A percentile compares a stretch with the other conserved stretches of the same genome.
phyloP scores from a whole-genome alignment of 2,329 filamentous ascomycete genomes.

The Aaosphaeria pasadenensis region DNA sequence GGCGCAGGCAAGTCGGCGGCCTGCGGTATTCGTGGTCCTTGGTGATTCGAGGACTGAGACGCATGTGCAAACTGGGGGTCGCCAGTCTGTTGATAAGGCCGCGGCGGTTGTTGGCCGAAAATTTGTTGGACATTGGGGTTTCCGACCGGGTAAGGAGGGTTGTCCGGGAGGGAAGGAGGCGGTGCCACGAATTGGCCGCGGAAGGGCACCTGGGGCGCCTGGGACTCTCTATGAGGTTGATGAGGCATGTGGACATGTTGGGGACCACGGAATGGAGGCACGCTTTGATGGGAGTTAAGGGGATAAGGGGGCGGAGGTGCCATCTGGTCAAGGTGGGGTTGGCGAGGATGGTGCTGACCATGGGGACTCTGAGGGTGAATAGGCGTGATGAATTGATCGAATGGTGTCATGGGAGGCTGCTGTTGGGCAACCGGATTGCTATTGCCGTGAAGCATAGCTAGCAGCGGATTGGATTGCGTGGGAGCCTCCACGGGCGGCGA shows the following conservation, averaged over 20 bases:
- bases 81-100: conserved; percentile 46
- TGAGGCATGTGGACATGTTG: conserved; percentile 22
- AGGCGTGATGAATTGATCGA: conserved; percentile 54
- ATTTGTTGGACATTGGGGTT: conserved; percentile 17
- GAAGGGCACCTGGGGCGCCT: conserved; percentile 18
- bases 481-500: conserved; percentile 34
- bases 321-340: conserved; percentile 48
- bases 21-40: conserved; percentile 50
- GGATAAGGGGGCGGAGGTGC: conserved; percentile 51
- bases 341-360: conserved; percentile 53
- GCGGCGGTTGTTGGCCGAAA: conserved; percentile 26
- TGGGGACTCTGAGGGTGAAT: conserved; percentile 55
- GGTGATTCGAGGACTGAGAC: conserved; percentile 33
- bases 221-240: conserved; percentile 14
- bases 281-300: conserved; percentile 36
- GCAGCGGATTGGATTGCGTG: conserved; percentile 44
- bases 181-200: conserved; percentile 18
- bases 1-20: conserved; percentile 58
- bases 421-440: conserved; percentile 7
- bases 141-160: conserved; percentile 11
- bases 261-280: conserved; percentile 24
- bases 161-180: conserved; percentile 13
- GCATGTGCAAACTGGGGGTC: conserved; percentile 41
- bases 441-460: conserved; percentile 51
- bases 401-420: conserved; percentile 43